A percentile compares a stretch with the other conserved stretches of the same genome.
These are phyloP conservation scores for Stevia rebaudiana DNA, from an alignment of 140 eudicot genomes.

Conservation along the genomic window DNA sequence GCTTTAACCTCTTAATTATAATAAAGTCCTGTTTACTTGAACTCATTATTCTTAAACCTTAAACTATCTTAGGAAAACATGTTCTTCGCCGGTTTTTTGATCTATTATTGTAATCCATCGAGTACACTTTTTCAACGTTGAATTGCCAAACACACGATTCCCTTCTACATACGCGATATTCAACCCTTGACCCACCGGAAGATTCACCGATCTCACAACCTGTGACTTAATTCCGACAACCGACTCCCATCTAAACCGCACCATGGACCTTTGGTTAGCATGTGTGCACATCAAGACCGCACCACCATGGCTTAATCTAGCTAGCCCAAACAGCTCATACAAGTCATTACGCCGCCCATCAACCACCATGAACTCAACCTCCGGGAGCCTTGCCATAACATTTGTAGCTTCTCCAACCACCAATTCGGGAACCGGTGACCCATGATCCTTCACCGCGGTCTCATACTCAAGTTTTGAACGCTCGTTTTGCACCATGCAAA, in stretches of 20 bases:
- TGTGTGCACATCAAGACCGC: slow-evolving; percentile 47
- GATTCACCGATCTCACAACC: slow-evolving; percentile 31
- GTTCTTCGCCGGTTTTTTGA: slow-evolving; percentile 53
- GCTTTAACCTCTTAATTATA: too few species aligned
- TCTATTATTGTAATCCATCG: slow-evolving; percentile 52
- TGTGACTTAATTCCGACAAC: slow-evolving; percentile 15
- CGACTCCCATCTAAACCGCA: slow-evolving; percentile 35
- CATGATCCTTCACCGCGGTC: slow-evolving; percentile 22
- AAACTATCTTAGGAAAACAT: slow-evolving; percentile 38
- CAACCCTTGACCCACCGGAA: slow-evolving; percentile 45
- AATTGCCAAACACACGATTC: not conserved
- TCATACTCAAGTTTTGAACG: slow-evolving; percentile 26
- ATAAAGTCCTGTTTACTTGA: too few species aligned
- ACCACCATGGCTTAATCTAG: slow-evolving; percentile 39
- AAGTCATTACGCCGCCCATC: slow-evolving; percentile 42
- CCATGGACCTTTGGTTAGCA: slow-evolving; percentile 12
- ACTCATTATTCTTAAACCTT: too few species aligned
- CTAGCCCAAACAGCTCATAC: slow-evolving; percentile 28
- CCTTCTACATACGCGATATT: slow-evolving; percentile 44
- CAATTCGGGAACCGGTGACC: slow-evolving; percentile 32
- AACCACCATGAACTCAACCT: slow-evolving; percentile 54
- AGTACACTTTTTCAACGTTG: not conserved
- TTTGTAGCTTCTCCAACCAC: slow-evolving; percentile 47
- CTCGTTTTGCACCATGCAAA: slow-evolving; percentile 44
- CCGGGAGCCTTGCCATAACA: slow-evolving; percentile 27